phyloP scores from a whole-genome alignment of 345 rosid species.

The Rhodomyrtus tomentosa region DNA sequence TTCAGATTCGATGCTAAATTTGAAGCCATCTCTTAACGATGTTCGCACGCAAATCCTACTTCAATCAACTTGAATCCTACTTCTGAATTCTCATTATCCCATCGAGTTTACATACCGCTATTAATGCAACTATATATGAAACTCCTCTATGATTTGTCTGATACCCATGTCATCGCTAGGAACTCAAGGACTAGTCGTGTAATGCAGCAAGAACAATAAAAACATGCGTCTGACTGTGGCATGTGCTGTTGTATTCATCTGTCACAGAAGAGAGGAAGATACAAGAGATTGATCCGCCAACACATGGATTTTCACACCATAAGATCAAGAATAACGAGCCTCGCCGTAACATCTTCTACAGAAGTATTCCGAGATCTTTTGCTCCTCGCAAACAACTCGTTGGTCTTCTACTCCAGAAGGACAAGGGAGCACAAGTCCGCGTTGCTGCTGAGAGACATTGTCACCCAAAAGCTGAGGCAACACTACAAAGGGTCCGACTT shows the following conservation, averaged over 20 bases:
- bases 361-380: conserved; percentile 67
- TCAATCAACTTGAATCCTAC: neutral
- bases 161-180: neutral
- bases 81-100: neutral
- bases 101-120: neutral
- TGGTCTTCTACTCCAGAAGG: conserved; percentile 62
- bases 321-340: conserved; percentile 40
- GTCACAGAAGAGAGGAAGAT: conserved; percentile 76
- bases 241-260: neutral
- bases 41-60: neutral
- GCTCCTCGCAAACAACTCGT: conserved; percentile 63
- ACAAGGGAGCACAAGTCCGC: conserved; percentile 85
- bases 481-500: conserved; percentile 20
- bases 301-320: conserved; percentile 72
- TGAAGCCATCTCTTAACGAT: neutral
- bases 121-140: neutral
- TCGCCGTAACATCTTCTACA: conserved; percentile 26
- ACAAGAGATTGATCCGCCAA: conserved; percentile 60
- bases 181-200: neutral
- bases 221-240: neutral
- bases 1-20: neutral
- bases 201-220: neutral
- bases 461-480: conserved; percentile 31
- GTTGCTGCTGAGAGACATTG: conserved; percentile 38
- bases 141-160: neutral